These are phyloP conservation scores for Salix purpurea DNA, from an alignment of 345 rosid species.

Conservation along the genomic window DNA sequence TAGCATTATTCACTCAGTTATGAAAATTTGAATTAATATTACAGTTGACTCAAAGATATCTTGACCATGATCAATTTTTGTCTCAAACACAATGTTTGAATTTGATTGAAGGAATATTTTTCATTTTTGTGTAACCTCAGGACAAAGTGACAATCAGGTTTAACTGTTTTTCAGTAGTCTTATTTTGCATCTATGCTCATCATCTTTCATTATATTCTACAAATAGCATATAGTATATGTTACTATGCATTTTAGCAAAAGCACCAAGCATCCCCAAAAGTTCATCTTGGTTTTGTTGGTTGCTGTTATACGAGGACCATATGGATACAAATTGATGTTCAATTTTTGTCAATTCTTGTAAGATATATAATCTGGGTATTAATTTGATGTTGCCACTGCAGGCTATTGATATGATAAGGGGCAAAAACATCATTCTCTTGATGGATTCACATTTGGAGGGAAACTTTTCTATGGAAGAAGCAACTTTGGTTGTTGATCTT, in stretches of 20 bases:
- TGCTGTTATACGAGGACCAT: not conserved
- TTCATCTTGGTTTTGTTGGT: not conserved
- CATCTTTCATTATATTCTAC: not conserved
- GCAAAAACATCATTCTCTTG: slow-evolving; percentile 59
- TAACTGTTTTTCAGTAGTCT: not conserved
- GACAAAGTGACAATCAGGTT: not conserved
- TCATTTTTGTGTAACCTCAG: not conserved
- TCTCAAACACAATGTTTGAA: not conserved
- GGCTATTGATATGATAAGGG: slow-evolving; percentile 96
- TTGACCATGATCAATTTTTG: not conserved
- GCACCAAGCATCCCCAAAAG: not conserved
- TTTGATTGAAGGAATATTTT: not conserved
- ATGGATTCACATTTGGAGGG: slow-evolving; percentile 97
- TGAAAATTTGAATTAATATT: not conserved
- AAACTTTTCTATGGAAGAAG: slow-evolving; percentile 85
- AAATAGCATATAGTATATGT: not conserved
- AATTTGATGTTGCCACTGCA: slow-evolving; percentile 28
- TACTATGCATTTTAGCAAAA: not conserved
- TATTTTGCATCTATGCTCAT: not conserved
- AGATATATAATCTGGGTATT: not conserved
- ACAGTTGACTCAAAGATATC: not conserved
- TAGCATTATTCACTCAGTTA: not conserved
- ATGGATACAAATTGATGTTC: not conserved
- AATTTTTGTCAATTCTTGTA: not conserved
- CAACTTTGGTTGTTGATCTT: slow-evolving; percentile 69